These are phyloP conservation scores for Tilletia caries DNA, from an alignment of 1,284 basidiomycete genomes.

Conservation along the genomic window DNA sequence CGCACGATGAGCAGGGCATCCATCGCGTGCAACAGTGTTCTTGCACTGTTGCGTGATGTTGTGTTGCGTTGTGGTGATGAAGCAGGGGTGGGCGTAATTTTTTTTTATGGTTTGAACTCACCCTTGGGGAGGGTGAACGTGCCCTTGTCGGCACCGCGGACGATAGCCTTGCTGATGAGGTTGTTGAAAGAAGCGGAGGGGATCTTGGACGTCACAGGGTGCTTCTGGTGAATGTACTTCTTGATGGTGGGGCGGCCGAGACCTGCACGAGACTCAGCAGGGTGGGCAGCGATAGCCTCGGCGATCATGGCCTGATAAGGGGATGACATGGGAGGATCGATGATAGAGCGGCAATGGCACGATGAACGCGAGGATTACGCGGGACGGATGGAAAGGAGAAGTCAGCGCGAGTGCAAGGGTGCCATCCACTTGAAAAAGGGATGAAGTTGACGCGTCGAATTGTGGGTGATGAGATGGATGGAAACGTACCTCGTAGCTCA, in stretches of 20 bases:
- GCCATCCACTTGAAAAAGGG: neutral
- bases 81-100: too few species aligned
- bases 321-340: neutral
- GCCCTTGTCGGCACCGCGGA: constrained; percentile 72
- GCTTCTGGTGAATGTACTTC: constrained; percentile 63
- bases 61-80: too few species aligned
- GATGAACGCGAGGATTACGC: constrained; percentile 8
- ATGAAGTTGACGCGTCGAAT: neutral
- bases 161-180: constrained; percentile 77
- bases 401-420: neutral
- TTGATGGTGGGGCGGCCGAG: constrained; percentile 89
- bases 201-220: constrained; percentile 36
- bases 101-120: constrained; percentile 51
- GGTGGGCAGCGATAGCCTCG: constrained; percentile 74
- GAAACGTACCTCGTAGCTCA: constrained; percentile 23
- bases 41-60: too few species aligned
- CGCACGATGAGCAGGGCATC: constrained; percentile 21
- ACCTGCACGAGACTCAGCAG: constrained; percentile 74
- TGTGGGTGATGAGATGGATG: neutral
- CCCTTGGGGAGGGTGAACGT: constrained; percentile 84
- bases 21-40: too few species aligned
- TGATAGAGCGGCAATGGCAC: constrained; percentile 5
- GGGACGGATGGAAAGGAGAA: neutral
- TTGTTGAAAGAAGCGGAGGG: constrained; percentile 66
- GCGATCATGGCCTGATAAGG: constrained; percentile 50